Percentiles rank a stretch among this genome's conserved stretches.
Evolutionary conservation across 805 yeast genomes (phyloP).

Genomic region (Sugiyamaella valdiviana): DNA sequence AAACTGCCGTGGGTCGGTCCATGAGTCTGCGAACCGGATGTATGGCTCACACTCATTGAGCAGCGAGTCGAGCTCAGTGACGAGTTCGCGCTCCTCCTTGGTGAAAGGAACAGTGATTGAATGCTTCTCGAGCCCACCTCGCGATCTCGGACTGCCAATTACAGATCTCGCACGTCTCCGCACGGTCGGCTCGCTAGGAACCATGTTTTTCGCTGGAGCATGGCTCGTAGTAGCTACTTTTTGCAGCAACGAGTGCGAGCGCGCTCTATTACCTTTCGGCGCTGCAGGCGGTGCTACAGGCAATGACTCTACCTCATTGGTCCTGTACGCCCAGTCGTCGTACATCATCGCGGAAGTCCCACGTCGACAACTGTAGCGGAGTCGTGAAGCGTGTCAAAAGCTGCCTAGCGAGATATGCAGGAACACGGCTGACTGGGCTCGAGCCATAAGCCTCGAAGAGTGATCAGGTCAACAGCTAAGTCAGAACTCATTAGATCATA

Average conservation of each 20-base stretch:
- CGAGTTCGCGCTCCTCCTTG: conserved; percentile 6
- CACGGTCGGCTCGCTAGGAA: conserved; percentile 7
- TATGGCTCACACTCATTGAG: not conserved
- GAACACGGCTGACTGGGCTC: too few species aligned
- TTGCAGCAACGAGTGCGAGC: conserved; percentile 21
- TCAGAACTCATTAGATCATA: too few species aligned
- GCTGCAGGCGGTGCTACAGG: not conserved
- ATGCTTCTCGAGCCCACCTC: not conserved
- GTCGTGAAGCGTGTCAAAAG: not conserved
- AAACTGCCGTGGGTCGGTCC: not conserved
- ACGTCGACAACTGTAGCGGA: not conserved
- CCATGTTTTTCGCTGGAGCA: not conserved
- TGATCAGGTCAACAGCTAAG: too few species aligned
- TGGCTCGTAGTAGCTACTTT: conserved; percentile 2
- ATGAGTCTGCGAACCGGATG: conserved; percentile 4
- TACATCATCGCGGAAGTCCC: conserved; percentile 18
- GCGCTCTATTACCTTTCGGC: conserved; percentile 4
- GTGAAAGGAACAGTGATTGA: not conserved
- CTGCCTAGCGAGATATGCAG: not conserved
- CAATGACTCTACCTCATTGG: not conserved
- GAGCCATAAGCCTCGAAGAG: too few species aligned
- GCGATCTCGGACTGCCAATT: not conserved
- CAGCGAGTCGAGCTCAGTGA: conserved; percentile 6
- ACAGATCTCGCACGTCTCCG: conserved; percentile 3
- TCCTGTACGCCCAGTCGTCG: conserved; percentile 32